phyloP scores from a whole-genome alignment of 768 basidiomycete genomes.

The Porphyrellus cyaneotinctus region DNA sequence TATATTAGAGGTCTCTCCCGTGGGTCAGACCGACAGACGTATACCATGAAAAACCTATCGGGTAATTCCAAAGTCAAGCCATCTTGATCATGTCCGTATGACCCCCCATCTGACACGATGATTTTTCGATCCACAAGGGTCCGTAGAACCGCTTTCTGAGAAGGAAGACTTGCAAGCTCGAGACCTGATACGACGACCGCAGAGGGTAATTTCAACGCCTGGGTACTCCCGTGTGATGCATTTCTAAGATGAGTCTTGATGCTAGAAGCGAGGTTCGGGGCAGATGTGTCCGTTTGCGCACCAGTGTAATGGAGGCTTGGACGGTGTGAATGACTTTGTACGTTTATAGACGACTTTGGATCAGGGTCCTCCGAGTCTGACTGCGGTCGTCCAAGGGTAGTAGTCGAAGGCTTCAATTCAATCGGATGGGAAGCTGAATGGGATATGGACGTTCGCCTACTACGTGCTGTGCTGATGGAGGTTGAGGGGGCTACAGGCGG shows the following conservation, averaged over 20 bases:
- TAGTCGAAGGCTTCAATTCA: slow-evolving; percentile 16
- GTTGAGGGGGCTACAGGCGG: slow-evolving; percentile 11
- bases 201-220: slow-evolving; percentile 40
- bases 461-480: slow-evolving; percentile 23
- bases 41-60: slow-evolving; percentile 66
- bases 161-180: slow-evolving; percentile 51
- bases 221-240: slow-evolving; percentile 16
- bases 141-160: slow-evolving; percentile 54
- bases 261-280: slow-evolving; percentile 12
- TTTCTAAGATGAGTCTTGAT: slow-evolving; percentile 8
- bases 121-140: slow-evolving; percentile 52
- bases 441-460: slow-evolving; percentile 25
- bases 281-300: slow-evolving; percentile 16
- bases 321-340: slow-evolving; percentile 3
- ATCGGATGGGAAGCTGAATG: slow-evolving; percentile 18
- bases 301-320: slow-evolving; percentile 7
- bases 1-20: slow-evolving; percentile 64
- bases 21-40: slow-evolving; percentile 63
- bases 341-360: not conserved
- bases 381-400: slow-evolving; percentile 13
- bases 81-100: slow-evolving; percentile 24
- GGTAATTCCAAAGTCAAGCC: slow-evolving; percentile 39
- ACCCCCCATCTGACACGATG: slow-evolving; percentile 32
- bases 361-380: slow-evolving; percentile 13
- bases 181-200: slow-evolving; percentile 69